phyloP scores from a whole-genome alignment of 371 early-diverging fungal genomes.

The Dipsacomyces acuminosporus region DNA sequence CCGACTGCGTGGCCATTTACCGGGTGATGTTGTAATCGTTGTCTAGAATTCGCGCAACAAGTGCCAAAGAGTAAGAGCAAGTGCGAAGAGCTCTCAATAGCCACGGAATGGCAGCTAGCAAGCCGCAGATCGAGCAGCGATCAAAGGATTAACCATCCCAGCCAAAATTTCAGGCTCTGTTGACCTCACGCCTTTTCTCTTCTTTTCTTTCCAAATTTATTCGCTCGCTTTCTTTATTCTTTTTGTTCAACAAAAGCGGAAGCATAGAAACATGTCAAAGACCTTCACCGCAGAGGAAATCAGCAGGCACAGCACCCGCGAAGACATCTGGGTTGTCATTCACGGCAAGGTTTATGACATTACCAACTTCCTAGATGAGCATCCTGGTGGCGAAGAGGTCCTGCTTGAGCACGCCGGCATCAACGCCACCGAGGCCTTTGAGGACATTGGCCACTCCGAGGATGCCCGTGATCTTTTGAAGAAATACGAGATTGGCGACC shows the following conservation, averaged over 20 bases:
- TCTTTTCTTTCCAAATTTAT: not conserved
- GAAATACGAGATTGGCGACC: conserved; percentile 67
- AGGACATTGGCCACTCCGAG: conserved; percentile 93
- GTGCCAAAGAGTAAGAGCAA: no score
- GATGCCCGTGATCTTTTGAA: conserved; percentile 82
- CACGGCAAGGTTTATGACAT: conserved; percentile 89
- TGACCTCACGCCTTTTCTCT: no score
- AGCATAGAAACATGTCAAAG: not conserved
- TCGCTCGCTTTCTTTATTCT: not conserved
- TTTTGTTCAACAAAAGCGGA: not conserved
- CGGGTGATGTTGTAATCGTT: not conserved
- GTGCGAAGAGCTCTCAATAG: no score
- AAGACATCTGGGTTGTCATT: conserved; percentile 95
- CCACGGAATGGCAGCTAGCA: no score
- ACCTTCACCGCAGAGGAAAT: conserved; percentile 62
- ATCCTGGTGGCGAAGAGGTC: conserved; percentile 65
- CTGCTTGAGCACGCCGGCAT: conserved; percentile 65
- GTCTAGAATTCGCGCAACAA: no score
- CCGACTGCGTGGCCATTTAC: conserved; percentile 8
- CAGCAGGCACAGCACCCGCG: conserved; percentile 77
- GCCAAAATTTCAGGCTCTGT: no score
- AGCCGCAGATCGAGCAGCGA: no score
- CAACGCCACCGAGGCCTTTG: conserved; percentile 91
- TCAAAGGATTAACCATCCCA: no score
- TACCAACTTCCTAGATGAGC: conserved; percentile 75